Percentiles rank a stretch among this genome's conserved stretches.
Evolutionary conservation across 306 rosid genomes (phyloP).

Genomic region (Sesbania bispinosa): DNA sequence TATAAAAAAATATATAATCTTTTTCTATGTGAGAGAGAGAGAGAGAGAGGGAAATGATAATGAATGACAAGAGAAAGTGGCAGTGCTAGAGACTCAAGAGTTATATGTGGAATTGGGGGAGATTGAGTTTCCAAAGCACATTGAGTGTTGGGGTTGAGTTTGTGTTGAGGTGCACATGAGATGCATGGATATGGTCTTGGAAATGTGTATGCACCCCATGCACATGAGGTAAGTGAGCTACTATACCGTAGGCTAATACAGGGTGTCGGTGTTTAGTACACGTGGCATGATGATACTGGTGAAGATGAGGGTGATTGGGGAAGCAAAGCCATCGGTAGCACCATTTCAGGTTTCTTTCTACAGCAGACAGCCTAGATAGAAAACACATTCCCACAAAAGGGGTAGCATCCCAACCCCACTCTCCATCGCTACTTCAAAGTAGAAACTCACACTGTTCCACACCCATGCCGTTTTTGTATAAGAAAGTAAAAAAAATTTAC

Average conservation of each 20-base stretch:
- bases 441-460: conserved; percentile 13
- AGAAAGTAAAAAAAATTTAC: not conserved
- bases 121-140: conserved; percentile 29
- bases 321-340: conserved; percentile 66
- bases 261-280: conserved; percentile 62
- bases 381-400: conserved; percentile 20
- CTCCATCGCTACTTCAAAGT: conserved; percentile 15
- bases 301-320: conserved; percentile 41
- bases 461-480: not conserved
- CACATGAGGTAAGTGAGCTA: conserved; percentile 37
- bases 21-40: not conserved
- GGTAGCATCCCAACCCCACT: conserved; percentile 21
- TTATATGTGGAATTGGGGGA: conserved; percentile 30
- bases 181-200: conserved; percentile 34
- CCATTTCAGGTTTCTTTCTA: conserved; percentile 45
- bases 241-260: no score
- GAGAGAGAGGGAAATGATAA: not conserved
- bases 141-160: conserved; percentile 29
- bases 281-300: conserved; percentile 50
- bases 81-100: conserved; percentile 23
- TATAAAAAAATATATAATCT: not conserved
- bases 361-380: conserved; percentile 41
- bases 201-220: conserved; percentile 37
- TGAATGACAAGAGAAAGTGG: conserved; percentile 17
- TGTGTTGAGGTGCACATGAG: conserved; percentile 35